Conservation (phyloP, 2,329 filamentous ascomycete species). For the Neonectria magnoliae region DNA sequence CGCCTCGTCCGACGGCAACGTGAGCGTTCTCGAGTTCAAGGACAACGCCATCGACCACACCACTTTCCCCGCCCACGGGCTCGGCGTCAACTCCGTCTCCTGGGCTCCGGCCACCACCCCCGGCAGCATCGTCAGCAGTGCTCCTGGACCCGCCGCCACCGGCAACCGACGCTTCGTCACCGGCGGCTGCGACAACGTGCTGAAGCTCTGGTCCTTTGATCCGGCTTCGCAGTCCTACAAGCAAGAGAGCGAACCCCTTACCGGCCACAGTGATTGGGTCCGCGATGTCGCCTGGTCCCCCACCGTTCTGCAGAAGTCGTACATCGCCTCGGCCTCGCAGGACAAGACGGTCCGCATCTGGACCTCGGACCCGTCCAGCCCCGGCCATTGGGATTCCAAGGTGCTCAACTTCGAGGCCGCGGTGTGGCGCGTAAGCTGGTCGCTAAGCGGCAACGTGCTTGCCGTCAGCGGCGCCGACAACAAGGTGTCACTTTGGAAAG, state of each 20-base stretch:
- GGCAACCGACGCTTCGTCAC: slow-evolving; percentile 89
- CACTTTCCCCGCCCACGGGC: slow-evolving; percentile 89
- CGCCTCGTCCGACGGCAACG: slow-evolving; percentile 91
- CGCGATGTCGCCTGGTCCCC: slow-evolving; percentile 97
- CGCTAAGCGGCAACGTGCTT: slow-evolving; percentile 93
- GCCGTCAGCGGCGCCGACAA: slow-evolving; percentile 95
- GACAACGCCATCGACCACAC: slow-evolving; percentile 92
- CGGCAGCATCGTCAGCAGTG: slow-evolving; percentile 83
- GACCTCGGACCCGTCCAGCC: slow-evolving; percentile 75
- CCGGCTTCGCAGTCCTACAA: slow-evolving; percentile 68
- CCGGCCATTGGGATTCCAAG: slow-evolving; percentile 84
- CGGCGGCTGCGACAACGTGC: slow-evolving; percentile 89
- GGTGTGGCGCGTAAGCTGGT: slow-evolving; percentile 98
- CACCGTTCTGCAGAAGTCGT: slow-evolving; percentile 92
- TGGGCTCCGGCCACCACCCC: slow-evolving; percentile 91
- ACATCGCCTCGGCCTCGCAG: slow-evolving; percentile 94
- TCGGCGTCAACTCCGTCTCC: slow-evolving; percentile 94
- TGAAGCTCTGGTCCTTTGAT: slow-evolving; percentile 94
- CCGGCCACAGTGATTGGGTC: slow-evolving; percentile 95
- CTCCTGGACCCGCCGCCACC: slow-evolving; percentile 65
- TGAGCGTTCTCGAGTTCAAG: slow-evolving; percentile 95
- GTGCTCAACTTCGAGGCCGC: slow-evolving; percentile 87
- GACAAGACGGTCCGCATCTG: slow-evolving; percentile 98
- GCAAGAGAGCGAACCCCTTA: slow-evolving; percentile 71
- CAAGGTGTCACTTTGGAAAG: slow-evolving; percentile 98